Conservation (phyloP, 306 rosid genomes). For the Corylus heterophylla region DNA sequence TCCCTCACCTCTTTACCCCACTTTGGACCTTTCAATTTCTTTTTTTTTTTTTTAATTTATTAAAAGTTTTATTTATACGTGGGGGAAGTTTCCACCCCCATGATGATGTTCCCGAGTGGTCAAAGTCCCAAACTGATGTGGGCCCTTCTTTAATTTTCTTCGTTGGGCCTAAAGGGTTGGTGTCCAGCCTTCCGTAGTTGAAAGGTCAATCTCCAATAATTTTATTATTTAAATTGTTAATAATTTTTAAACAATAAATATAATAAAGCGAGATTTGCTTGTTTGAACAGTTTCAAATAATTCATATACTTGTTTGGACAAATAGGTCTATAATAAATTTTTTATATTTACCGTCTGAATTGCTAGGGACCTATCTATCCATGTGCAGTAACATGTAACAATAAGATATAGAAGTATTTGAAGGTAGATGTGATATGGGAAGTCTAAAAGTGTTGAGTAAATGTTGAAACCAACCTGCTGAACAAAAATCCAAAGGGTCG, state of each 20-base stretch:
- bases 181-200: background rate
- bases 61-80: background rate
- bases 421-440: background rate
- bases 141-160: too few relatives aligned
- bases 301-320: too few relatives aligned
- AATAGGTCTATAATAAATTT: too few relatives aligned
- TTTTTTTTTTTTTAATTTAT: background rate
- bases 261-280: too few relatives aligned
- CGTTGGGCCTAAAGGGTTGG: background rate
- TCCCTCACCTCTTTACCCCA: slow-evolving; percentile 18
- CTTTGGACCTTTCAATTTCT: background rate
- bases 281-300: too few relatives aligned
- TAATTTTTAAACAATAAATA: too few relatives aligned
- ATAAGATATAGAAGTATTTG: too few relatives aligned
- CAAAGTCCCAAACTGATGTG: slow-evolving; percentile 28
- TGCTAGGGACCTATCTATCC: too few relatives aligned
- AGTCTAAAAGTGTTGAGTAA: background rate
- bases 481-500: background rate
- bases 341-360: too few relatives aligned
- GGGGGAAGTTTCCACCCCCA: background rate
- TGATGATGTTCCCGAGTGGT: slow-evolving; percentile 26
- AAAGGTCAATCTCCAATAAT: too few relatives aligned
- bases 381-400: too few relatives aligned
- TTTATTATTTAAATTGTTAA: too few relatives aligned
- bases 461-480: slow-evolving; percentile 14